phyloP scores from a whole-genome alignment of 345 rosid genomes.

The Euclidium syriacum region DNA sequence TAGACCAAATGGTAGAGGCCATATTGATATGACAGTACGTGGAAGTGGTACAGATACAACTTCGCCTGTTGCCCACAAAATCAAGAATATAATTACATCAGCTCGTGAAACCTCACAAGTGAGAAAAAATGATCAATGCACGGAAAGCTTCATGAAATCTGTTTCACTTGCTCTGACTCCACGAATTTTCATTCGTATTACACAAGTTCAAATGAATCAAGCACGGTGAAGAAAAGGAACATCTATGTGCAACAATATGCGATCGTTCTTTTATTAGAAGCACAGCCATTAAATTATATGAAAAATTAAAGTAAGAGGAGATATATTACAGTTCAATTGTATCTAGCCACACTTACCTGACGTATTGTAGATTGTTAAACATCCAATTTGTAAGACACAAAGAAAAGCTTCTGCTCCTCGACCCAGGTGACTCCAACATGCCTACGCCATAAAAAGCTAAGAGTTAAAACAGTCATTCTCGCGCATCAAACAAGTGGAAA shows the following conservation, averaged over 20 bases:
- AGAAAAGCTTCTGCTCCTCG: constrained; percentile 58
- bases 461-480: constrained; percentile 5
- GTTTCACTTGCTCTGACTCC: not conserved
- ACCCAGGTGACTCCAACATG: constrained; percentile 83
- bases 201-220: not conserved
- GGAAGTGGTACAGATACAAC: constrained; percentile 69
- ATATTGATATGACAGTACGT: constrained; percentile 62
- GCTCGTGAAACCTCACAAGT: constrained; percentile 1
- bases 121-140: not conserved
- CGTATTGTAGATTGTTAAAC: constrained; percentile 60
- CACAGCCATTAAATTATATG: not conserved
- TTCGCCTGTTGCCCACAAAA: constrained; percentile 55
- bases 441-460: constrained; percentile 40
- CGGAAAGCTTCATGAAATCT: not conserved
- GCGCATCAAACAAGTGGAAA: constrained; percentile 5
- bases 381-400: constrained; percentile 66
- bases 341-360: constrained; percentile 52
- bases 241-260: not conserved
- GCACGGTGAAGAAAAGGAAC: not conserved
- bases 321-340: not conserved
- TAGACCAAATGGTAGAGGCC: constrained; percentile 91
- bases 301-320: not conserved
- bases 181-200: not conserved
- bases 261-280: not conserved
- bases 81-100: not conserved